Base-by-base conservation (phyloP, 208 protist species). In the Phytomonas sp. region DNA sequence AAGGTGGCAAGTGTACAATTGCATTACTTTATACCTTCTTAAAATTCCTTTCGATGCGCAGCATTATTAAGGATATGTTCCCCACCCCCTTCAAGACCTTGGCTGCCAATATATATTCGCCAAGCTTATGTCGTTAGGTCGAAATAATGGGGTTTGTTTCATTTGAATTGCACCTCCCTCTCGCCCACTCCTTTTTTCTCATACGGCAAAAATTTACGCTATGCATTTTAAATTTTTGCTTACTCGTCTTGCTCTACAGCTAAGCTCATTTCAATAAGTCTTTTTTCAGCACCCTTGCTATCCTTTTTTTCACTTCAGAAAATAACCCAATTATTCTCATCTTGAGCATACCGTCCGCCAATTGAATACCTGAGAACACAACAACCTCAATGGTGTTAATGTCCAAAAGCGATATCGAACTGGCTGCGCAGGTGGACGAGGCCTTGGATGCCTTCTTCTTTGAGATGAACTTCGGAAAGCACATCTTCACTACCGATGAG, bases 21-120 rank as follows among this genome's bases (percentile, higher is more conserved):
- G 61, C 51, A 56, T 64, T 64, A n/a, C 62, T 62, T 20, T 26
- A 66, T 64, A 46, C 3, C 69, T 46, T 53, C 3, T 60, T 6
- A 28, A 17, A 13, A 32, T 37, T 64, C 60, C 30, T 66, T 72
- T 60, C 46, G 43, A 15, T 23, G 20, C 20, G 9, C 13, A 17
- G 40, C 40, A 6, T 51, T 51, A 51, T 15, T 51, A 17, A 6
- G 2, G 13, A 15, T 17, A 17, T 51, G 2, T 51, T 51, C 20
- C 20, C 20, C 1, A 4, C 20, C 4, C 13, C 20, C 40, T 23
- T 51, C 13, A 17, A 51, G 20, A 2, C 13, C 7, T 51, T 51
- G 13, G 13, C 40, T 51, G 20, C 20, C 7, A 51, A 51, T 51
- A 23, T 6, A 51, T 51, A 23, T 4, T 15, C 40, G 13, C 20